phyloP scores from a whole-genome alignment of 1,284 basidiomycete species.

The Singerocomus inundabilis region DNA sequence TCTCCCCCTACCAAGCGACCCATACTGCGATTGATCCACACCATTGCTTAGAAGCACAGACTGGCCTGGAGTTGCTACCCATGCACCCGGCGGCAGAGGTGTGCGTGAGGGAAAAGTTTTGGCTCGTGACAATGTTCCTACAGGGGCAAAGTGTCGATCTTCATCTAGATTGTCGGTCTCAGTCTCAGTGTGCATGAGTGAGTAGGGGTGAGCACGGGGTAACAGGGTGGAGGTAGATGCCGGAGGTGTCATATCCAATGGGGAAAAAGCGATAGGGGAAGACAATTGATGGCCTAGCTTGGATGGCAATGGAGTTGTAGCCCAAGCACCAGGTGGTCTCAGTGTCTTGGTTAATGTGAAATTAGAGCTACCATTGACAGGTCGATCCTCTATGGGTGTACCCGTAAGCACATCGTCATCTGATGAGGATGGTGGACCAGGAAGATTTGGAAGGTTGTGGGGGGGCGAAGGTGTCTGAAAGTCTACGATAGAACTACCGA shows the following conservation, averaged over 20 bases:
- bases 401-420: slow-evolving; percentile 38
- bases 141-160: slow-evolving; percentile 42
- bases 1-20: slow-evolving; percentile 35
- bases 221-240: slow-evolving; percentile 28
- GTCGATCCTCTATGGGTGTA: slow-evolving; percentile 27
- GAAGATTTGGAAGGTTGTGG: slow-evolving; percentile 53
- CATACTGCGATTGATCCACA: slow-evolving; percentile 32
- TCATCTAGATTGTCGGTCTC: slow-evolving; percentile 18
- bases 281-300: slow-evolving; percentile 15
- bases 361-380: slow-evolving; percentile 24
- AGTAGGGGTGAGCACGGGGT: slow-evolving; percentile 29
- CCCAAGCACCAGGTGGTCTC: slow-evolving; percentile 67
- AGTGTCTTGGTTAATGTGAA: slow-evolving; percentile 56
- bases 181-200: slow-evolving; percentile 18
- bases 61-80: slow-evolving; percentile 59
- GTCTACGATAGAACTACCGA: slow-evolving; percentile 43
- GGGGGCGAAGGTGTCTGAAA: slow-evolving; percentile 65
- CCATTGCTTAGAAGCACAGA: slow-evolving; percentile 17
- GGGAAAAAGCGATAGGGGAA: slow-evolving; percentile 27
- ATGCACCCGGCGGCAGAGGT: slow-evolving; percentile 70
- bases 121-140: slow-evolving; percentile 43
- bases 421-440: slow-evolving; percentile 55
- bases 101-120: slow-evolving; percentile 50
- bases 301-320: slow-evolving; percentile 50
- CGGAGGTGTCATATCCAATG: slow-evolving; percentile 36